Percentiles rank a stretch among this genome's conserved stretches.
Conservation (phyloP, 225 moss, liverwort and hornwort genomes). For the Straminergon stramineum region DNA sequence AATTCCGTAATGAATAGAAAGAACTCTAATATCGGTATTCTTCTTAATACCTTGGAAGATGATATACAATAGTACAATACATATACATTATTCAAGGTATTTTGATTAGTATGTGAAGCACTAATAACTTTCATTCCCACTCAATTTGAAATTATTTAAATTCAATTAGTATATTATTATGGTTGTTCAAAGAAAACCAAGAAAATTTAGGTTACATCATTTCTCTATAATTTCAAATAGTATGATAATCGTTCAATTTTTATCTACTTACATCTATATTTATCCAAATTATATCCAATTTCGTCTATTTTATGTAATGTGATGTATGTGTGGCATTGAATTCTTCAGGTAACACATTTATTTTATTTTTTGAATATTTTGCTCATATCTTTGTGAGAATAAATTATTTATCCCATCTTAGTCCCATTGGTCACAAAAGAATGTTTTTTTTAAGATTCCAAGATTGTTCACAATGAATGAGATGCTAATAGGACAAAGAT, state of each 20-base stretch:
- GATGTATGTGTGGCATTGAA: not conserved
- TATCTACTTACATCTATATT: not conserved
- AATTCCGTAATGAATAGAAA: not conserved
- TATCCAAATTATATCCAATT: not conserved
- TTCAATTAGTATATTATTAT: not conserved
- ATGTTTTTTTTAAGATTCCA: accelerated
- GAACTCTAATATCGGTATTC: not conserved
- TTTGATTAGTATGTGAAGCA: not conserved
- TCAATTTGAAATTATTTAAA: not conserved
- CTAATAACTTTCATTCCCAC: accelerated
- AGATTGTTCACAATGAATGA: accelerated
- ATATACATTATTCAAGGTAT: not conserved
- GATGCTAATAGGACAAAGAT: not conserved
- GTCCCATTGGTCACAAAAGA: accelerated
- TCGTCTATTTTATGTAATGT: not conserved
- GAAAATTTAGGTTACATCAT: not conserved
- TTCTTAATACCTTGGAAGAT: not conserved
- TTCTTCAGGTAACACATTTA: too few relatives aligned
- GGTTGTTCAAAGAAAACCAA: not conserved
- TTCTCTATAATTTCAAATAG: not conserved
- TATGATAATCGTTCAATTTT: not conserved
- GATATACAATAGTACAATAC: accelerated
- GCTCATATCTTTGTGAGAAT: not conserved
- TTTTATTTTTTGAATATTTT: not conserved
- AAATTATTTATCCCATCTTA: not conserved